Evolutionary conservation across 1,284 basidiomycete genomes (phyloP), one percentile per base, ranked within the genome.

Genomic region (Hymenochaete sp.): DNA sequence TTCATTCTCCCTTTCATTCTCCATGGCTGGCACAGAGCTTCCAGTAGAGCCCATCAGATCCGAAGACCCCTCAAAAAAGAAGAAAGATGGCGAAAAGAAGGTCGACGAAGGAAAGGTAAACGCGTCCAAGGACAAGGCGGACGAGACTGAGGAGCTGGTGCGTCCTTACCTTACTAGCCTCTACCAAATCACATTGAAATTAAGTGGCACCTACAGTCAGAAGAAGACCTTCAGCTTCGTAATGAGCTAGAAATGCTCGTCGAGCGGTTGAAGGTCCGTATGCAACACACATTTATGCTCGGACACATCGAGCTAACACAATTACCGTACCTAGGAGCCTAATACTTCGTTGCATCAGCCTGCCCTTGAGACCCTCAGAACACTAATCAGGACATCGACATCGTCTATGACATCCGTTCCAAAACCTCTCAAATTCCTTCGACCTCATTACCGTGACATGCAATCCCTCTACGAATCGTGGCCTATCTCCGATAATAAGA

Each of bases 331-430:
- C 16, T 44, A 97, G 93, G 96, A 98, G 79, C 62, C 83, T 48
- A 80, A 98, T 60, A 83, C 79, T 0, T 70, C 73, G 18, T 74
- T 99, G 31, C 89, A 98, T 64, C 73, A 83, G 19, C 86, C 95
- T 22, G 93, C 95, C 14, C 75, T 99, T 25, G 96, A 98, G 67
- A 92, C 91, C 2, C 73, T 99, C 13, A 79, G 95, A 47, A 95
- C 88, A 18, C 72, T 98, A 31, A 98, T 98, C 58, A 75, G 92
- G 58, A 98, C 96, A 3, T 93, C 93, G 18, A 99, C 96, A 3
- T 95, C 91, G 16, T 98, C 93, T 5, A 98, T 99, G 95, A 99
- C 96, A n/a, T 95, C 91, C 11, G 96, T 99, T 10, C 96, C 96
- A 2, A 98, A 99, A 71, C 96, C 96, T 27, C 77, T 99, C 53